A percentile compares a stretch with the other conserved stretches of the same genome.
phyloP scores from a whole-genome alignment of 2,329 filamentous ascomycete genomes.

The Pezicula carpinea region DNA sequence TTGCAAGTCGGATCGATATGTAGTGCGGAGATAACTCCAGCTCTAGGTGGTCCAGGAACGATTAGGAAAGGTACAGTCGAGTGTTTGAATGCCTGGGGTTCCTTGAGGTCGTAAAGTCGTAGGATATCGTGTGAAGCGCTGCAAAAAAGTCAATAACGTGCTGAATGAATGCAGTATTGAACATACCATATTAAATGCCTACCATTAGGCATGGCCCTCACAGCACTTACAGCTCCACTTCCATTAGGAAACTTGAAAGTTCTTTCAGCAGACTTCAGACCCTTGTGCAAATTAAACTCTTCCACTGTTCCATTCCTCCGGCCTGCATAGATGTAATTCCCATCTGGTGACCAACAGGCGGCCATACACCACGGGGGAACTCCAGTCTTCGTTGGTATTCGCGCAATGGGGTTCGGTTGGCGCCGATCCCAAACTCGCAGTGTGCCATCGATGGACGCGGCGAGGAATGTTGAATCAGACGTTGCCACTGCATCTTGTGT shows the following conservation, averaged over 20 bases:
- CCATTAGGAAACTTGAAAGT: constrained; percentile 84
- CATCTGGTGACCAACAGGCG: constrained; percentile 92
- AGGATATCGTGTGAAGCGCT: constrained; percentile 92
- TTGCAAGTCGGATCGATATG: constrained; percentile 83
- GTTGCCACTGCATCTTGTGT: constrained; percentile 52
- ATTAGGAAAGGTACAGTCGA: constrained; percentile 93
- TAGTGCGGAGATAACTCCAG: constrained; percentile 80
- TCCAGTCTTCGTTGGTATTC: constrained; percentile 66
- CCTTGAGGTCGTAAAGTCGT: constrained; percentile 81
- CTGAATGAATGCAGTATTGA: constrained; percentile 15
- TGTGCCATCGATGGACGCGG: constrained; percentile 80
- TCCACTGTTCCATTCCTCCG: constrained; percentile 88
- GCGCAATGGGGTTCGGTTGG: constrained; percentile 69
- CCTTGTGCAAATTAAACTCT: constrained; percentile 84
- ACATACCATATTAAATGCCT: constrained; percentile 80
- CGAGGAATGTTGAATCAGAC: constrained; percentile 78
- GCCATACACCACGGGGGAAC: constrained; percentile 97
- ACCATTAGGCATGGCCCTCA: constrained; percentile 88
- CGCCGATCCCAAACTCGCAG: constrained; percentile 92
- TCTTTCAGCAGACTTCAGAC: constrained; percentile 68
- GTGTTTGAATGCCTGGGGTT: constrained; percentile 58
- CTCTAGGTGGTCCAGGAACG: constrained; percentile 76
- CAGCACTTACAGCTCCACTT: constrained; percentile 82
- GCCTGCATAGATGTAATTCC: constrained; percentile 91
- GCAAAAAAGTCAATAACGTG: constrained; percentile 13